Evolutionary conservation across 2,329 filamentous ascomycete species (phyloP).

Genomic region (Diaporthe velutina): DNA sequence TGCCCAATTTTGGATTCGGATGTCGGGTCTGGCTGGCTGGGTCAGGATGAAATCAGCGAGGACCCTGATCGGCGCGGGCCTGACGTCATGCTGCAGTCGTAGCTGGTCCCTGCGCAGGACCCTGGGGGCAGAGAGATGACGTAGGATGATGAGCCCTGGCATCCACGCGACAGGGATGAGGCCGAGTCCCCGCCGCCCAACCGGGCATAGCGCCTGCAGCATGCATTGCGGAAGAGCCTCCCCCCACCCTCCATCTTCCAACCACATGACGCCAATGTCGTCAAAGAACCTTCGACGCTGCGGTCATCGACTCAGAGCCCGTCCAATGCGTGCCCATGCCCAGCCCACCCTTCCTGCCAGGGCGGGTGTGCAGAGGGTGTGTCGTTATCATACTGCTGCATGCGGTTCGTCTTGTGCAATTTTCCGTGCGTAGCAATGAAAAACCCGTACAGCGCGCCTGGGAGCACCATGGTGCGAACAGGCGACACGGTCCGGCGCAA

Average conservation of each 20-base stretch:
- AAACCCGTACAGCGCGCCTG: not conserved
- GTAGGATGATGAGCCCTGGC: conserved; percentile 23
- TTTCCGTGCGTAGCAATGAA: not conserved
- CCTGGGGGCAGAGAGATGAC: conserved; percentile 29
- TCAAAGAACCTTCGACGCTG: conserved; percentile 21
- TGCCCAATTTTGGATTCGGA: conserved; percentile 25
- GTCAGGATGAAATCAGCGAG: conserved; percentile 25
- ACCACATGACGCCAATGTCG: conserved; percentile 32
- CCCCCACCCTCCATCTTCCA: conserved; percentile 25
- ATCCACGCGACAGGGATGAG: conserved; percentile 6
- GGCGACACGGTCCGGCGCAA: not conserved
- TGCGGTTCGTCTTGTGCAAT: not conserved
- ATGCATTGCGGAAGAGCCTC: conserved; percentile 11
- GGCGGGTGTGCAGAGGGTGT: no score
- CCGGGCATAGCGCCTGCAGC: conserved; percentile 11
- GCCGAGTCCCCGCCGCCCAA: not conserved
- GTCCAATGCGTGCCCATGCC: not conserved
- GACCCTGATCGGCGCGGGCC: conserved; percentile 7
- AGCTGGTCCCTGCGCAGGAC: conserved; percentile 24
- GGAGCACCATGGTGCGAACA: not conserved
- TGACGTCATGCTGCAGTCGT: conserved; percentile 32
- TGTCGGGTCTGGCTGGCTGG: conserved; percentile 25
- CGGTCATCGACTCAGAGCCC: conserved; percentile 28
- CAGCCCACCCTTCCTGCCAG: not conserved
- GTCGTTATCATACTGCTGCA: not conserved